Evolutionary conservation across 805 yeast genomes (phyloP), one percentile per base, ranked within the genome.

Genomic region (Lipomyces yamanashiensis): DNA sequence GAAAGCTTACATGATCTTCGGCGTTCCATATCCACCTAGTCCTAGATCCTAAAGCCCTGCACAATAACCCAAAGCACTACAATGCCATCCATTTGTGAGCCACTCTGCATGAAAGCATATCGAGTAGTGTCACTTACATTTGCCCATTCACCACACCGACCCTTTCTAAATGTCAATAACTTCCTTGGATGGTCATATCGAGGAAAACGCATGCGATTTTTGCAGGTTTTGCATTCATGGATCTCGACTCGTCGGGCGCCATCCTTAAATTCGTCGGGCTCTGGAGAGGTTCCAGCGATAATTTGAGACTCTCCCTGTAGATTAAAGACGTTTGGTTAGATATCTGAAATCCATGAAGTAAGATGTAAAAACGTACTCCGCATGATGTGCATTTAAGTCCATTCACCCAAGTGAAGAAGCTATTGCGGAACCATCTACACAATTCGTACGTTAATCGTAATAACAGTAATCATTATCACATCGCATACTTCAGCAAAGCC

Each of bases 141-240:
- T 60, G 92, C 93, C 96, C 96, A 93, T 74, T 93, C 98, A 0
- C 98, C 98, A 76, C 98, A 93, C 54, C 98, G 80, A 0, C 98
- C 98, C 40, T 73, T 73, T 49, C 90, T 77, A 0, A 87, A 82
- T 36, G 83, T 78, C 15, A 93, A 75, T 28, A 93, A 76, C 63
- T 82, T 84, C 0, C 76, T 76, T 0, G 93, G 88, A 66, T 85
- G 83, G 72, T 89, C 87, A 72, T 89, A 88, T 43, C 98, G 79
- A 0, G 97, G 92, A 67, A 91, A 93, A 54, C 90, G 78, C 15
- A 84, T 78, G 0, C 62, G 58, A 0, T 59, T 47, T 1, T 73
- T 67, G 74, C 97, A 91, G 1, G 69, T 67, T 0, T 65, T 61
- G 73, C 97, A 92, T 64, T 74, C 72, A 73, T 88, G 91, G 2